Evolutionary conservation across 371 early-diverging fungal genomes (phyloP).

Genomic region (Mucor indicus): DNA sequence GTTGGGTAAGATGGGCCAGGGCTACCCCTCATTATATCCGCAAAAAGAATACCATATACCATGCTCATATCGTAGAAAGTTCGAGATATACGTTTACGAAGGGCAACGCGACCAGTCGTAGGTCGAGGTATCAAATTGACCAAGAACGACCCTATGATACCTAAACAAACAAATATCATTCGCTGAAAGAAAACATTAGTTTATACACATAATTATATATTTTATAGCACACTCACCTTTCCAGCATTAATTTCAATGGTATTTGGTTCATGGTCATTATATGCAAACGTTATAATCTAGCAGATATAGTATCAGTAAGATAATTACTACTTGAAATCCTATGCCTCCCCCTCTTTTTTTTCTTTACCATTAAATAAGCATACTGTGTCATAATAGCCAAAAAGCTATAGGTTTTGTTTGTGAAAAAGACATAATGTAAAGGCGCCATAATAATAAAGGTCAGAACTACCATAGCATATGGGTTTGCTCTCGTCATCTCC

Average conservation of each 20-base stretch:
- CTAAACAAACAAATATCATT: constrained; percentile 30
- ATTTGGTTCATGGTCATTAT: constrained; percentile 26
- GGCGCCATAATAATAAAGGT: too few relatives aligned
- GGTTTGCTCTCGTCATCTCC: too few relatives aligned
- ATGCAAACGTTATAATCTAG: constrained; percentile 8
- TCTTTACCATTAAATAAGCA: constrained; percentile 24
- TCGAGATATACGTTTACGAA: constrained; percentile 33
- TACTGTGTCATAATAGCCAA: constrained; percentile 27
- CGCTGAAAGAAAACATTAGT: constrained; percentile 14
- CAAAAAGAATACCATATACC: constrained; percentile 30
- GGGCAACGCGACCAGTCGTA: constrained; percentile 35
- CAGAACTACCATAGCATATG: too few relatives aligned
- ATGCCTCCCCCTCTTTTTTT: too few relatives aligned
- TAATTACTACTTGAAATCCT: too few relatives aligned
- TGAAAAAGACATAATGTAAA: too few relatives aligned
- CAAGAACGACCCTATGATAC: constrained; percentile 28
- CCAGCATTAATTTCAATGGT: constrained; percentile 35
- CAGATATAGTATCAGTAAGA: background rate
- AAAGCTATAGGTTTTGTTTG: constrained; percentile 14
- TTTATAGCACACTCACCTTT: constrained; percentile 22
- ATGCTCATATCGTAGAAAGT: constrained; percentile 37
- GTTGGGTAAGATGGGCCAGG: constrained; percentile 1
- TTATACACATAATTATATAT: background rate
- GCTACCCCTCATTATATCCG: constrained; percentile 8
- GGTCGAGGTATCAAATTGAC: constrained; percentile 32